Conservation (phyloP, 768 basidiomycete species). For the Naganishia onofrii region DNA sequence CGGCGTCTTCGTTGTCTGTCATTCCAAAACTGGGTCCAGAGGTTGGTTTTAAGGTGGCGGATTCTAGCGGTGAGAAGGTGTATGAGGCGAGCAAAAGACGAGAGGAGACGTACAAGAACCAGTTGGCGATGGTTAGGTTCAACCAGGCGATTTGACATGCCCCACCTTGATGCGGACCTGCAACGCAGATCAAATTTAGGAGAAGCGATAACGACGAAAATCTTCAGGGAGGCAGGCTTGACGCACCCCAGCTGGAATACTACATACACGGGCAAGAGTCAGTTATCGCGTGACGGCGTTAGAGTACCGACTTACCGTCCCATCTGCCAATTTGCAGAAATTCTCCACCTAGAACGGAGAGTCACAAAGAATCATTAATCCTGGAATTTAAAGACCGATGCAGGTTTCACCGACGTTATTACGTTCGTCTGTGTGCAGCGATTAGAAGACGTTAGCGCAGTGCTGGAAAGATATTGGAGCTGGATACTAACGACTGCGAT, state of each 20-base stretch:
- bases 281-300: neutral
- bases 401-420: neutral
- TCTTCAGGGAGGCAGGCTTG: too few species aligned
- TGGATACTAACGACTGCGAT: constrained; percentile 19
- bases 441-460: neutral
- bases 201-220: neutral
- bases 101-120: constrained; percentile 35
- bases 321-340: constrained; percentile 7
- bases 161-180: constrained; percentile 32
- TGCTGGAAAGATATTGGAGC: neutral
- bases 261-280: neutral
- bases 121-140: constrained; percentile 33
- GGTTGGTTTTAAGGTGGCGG: neutral
- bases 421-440: neutral
- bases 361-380: neutral
- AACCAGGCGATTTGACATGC: constrained; percentile 31
- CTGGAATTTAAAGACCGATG: neutral
- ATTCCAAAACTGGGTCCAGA: constrained; percentile 31
- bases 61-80: neutral
- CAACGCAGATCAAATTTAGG: neutral
- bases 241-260: constrained; percentile 18
- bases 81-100: too few species aligned
- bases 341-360: constrained; percentile 6
- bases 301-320: neutral
- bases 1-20: constrained; percentile 34